Conservation (phyloP, 2,329 filamentous ascomycete species). For the Fusarium pseudonygamai region DNA sequence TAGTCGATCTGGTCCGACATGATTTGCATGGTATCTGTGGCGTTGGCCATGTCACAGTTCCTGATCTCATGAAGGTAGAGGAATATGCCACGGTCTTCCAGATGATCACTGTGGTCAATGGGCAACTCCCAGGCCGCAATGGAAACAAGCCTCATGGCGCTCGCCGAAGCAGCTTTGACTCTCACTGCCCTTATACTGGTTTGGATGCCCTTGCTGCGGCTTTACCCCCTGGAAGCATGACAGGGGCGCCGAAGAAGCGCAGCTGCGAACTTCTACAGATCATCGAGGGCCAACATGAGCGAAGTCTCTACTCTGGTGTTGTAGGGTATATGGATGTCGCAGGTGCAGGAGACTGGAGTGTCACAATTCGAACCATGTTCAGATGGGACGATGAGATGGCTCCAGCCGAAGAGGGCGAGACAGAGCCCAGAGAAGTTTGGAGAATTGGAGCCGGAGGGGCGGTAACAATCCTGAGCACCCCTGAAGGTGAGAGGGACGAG, state of each 20-base stretch:
- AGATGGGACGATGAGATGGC: slow-evolving; percentile 70
- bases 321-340: slow-evolving; percentile 90
- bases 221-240: slow-evolving; percentile 94
- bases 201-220: slow-evolving; percentile 80
- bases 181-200: slow-evolving; percentile 59
- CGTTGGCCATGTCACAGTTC: slow-evolving; percentile 75
- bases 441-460: slow-evolving; percentile 89
- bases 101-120: slow-evolving; percentile 89
- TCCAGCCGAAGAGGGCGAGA: slow-evolving; percentile 42
- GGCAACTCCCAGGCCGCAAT: slow-evolving; percentile 58
- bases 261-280: slow-evolving; percentile 82
- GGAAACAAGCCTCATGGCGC: slow-evolving; percentile 20
- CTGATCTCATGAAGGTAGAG: slow-evolving; percentile 84
- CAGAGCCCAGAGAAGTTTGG: slow-evolving; percentile 69
- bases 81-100: slow-evolving; percentile 92
- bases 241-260: slow-evolving; percentile 92
- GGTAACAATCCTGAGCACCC: slow-evolving; percentile 84
- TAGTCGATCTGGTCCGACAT: slow-evolving; percentile 94
- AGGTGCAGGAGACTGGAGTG: slow-evolving; percentile 88
- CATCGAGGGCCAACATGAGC: slow-evolving; percentile 69
- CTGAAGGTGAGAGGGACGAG: slow-evolving; percentile 86
- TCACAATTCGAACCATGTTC: slow-evolving; percentile 87
- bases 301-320: slow-evolving; percentile 87
- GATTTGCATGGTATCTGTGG: slow-evolving; percentile 89
- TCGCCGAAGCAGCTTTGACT: slow-evolving; percentile 4